Evolutionary conservation across 331 rosid species (phyloP).

Genomic region (Stylosanthes scabra): DNA sequence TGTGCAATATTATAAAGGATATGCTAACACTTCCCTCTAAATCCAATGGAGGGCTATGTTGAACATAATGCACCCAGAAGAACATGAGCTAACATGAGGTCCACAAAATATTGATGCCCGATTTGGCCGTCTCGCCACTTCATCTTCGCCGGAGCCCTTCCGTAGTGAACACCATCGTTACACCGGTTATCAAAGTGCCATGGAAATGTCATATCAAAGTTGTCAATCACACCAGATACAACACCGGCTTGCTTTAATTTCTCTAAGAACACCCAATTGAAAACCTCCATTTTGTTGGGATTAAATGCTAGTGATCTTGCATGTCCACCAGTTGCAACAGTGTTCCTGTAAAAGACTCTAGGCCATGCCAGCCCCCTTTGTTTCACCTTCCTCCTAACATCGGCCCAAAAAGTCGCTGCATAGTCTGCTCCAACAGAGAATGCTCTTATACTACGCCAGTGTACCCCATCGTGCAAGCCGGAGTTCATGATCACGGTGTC

Average conservation of each 20-base stretch:
- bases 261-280: slow-evolving; percentile 78
- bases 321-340: slow-evolving; percentile 91
- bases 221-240: slow-evolving; percentile 75
- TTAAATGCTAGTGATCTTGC: slow-evolving; percentile 84
- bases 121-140: slow-evolving; percentile 92
- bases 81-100: slow-evolving; percentile 91
- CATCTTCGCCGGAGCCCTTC: slow-evolving; percentile 81
- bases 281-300: slow-evolving; percentile 92
- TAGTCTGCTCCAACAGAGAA: slow-evolving; percentile 76
- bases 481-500: slow-evolving; percentile 91
- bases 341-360: slow-evolving; percentile 72
- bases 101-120: slow-evolving; percentile 95
- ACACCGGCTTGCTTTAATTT: slow-evolving; percentile 71
- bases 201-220: slow-evolving; percentile 91
- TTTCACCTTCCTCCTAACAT: slow-evolving; percentile 59
- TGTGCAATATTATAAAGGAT: neutral
- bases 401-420: slow-evolving; percentile 88
- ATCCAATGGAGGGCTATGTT: slow-evolving; percentile 31
- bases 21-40: slow-evolving; percentile 7
- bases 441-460: slow-evolving; percentile 70
- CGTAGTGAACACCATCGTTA: slow-evolving; percentile 96
- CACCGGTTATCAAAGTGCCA: slow-evolving; percentile 97
- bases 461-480: slow-evolving; percentile 90
- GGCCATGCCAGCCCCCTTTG: slow-evolving; percentile 73
- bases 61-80: slow-evolving; percentile 78